Conservation (phyloP, 1,139 yeast genomes). For the Nadsonia commutata region DNA sequence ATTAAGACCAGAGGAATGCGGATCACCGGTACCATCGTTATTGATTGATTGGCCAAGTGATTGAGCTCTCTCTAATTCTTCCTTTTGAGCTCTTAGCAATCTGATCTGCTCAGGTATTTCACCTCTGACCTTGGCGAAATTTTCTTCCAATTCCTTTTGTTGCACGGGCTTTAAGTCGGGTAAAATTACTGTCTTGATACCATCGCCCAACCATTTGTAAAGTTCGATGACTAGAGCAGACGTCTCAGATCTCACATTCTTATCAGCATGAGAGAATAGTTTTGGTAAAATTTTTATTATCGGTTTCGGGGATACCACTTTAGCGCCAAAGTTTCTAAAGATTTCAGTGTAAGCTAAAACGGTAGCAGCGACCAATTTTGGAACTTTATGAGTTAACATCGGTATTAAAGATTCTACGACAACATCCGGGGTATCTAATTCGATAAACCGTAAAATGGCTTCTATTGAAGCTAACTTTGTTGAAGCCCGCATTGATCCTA, state of each 20-base stretch:
- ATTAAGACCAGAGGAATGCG: slow-evolving; percentile 12
- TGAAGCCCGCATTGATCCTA: slow-evolving; percentile 60
- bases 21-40: slow-evolving; percentile 13
- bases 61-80: slow-evolving; percentile 20
- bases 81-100: slow-evolving; percentile 37
- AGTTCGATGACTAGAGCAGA: slow-evolving; percentile 54
- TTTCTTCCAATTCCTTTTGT: slow-evolving; percentile 65
- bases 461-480: slow-evolving; percentile 57
- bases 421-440: slow-evolving; percentile 49
- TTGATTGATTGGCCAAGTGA: slow-evolving; percentile 11
- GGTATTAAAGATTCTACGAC: slow-evolving; percentile 59
- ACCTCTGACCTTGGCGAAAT: slow-evolving; percentile 40
- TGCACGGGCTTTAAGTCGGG: slow-evolving; percentile 80
- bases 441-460: slow-evolving; percentile 47
- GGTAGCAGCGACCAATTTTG: slow-evolving; percentile 67
- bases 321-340: slow-evolving; percentile 56
- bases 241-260: slow-evolving; percentile 72
- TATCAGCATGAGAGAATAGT: slow-evolving; percentile 76
- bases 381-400: slow-evolving; percentile 45
- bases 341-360: slow-evolving; percentile 42
- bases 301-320: slow-evolving; percentile 44
- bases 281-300: slow-evolving; percentile 48
- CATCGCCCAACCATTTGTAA: slow-evolving; percentile 62
- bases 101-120: slow-evolving; percentile 41
- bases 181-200: slow-evolving; percentile 44